These are phyloP conservation scores for Paramyrothecium sp. DNA, from an alignment of 2,329 filamentous ascomycete genomes.

Conservation along the genomic window DNA sequence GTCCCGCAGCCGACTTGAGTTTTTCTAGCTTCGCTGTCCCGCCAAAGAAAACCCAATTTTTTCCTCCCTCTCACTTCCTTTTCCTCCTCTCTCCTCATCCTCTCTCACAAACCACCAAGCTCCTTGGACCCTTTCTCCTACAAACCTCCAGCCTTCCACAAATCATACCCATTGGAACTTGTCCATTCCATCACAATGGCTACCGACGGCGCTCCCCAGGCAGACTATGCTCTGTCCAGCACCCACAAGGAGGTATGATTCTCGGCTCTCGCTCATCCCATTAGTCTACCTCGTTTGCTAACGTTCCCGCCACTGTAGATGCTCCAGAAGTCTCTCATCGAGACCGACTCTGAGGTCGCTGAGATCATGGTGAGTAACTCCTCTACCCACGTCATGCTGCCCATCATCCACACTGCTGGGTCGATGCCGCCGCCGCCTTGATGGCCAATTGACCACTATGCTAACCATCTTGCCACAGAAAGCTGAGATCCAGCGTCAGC, in stretches of 20 bases:
- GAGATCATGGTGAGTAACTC: conserved; percentile 80
- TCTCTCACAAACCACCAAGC: not conserved
- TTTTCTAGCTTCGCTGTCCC: conserved; percentile 1
- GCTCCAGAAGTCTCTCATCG: conserved; percentile 91
- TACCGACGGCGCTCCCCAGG: conserved; percentile 28
- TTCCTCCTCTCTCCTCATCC: not conserved
- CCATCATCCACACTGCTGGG: no score
- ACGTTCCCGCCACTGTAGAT: conserved; percentile 53
- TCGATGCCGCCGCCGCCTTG: not conserved
- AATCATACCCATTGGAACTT: not conserved
- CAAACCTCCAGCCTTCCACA: not conserved
- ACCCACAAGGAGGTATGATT: conserved; percentile 48
- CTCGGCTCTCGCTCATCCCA: not conserved
- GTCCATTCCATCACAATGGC: conserved; percentile 27
- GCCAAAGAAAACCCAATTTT: conserved; percentile 2
- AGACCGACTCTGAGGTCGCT: conserved; percentile 91
- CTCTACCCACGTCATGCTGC: not conserved
- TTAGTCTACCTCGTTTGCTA: not conserved
- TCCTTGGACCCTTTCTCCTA: not conserved
- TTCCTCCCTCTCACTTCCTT: conserved; percentile 2
- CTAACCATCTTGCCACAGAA: conserved; percentile 54
- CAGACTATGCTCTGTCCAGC: conserved; percentile 43
- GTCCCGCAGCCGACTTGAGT: not conserved
- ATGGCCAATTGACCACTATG: conserved; percentile 4
- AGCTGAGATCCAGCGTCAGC: conserved; percentile 93